Conservation (phyloP, 2,329 filamentous ascomycete genomes). For the Trichoderma simmonsii region DNA sequence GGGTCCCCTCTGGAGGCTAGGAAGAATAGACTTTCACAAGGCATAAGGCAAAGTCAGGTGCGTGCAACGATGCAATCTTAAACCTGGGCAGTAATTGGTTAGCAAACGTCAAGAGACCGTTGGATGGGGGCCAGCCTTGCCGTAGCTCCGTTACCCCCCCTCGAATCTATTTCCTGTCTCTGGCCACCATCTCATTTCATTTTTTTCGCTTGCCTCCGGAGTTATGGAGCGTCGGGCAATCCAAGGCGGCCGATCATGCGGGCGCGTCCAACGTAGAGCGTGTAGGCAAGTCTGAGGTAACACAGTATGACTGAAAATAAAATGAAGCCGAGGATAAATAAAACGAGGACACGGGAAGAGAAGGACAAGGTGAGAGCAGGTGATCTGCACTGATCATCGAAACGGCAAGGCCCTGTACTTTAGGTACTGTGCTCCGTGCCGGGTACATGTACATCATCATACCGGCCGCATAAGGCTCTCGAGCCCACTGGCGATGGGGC, state of each 20-base stretch:
- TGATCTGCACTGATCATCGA: not conserved
- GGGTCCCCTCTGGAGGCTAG: not conserved
- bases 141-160: not conserved
- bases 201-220: conserved; percentile 1
- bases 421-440: no score
- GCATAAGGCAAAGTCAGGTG: not conserved
- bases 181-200: conserved; percentile 5
- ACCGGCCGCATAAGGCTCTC: not conserved
- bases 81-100: not conserved
- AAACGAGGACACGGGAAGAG: not conserved
- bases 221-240: not conserved
- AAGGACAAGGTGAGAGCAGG: not conserved
- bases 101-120: not conserved
- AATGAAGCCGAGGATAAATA: not conserved
- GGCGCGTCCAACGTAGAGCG: not conserved
- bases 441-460: not conserved
- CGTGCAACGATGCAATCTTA: conserved; percentile 12
- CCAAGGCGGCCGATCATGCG: not conserved
- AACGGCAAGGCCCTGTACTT: not conserved
- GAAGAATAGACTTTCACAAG: not conserved
- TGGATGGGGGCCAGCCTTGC: conserved; percentile 7
- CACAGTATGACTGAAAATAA: not conserved
- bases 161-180: not conserved
- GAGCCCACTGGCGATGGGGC: not conserved
- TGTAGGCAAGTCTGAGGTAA: not conserved